These are phyloP conservation scores for Exophiala alcalophila DNA, from an alignment of 2,329 filamentous ascomycete genomes.

Conservation along the genomic window DNA sequence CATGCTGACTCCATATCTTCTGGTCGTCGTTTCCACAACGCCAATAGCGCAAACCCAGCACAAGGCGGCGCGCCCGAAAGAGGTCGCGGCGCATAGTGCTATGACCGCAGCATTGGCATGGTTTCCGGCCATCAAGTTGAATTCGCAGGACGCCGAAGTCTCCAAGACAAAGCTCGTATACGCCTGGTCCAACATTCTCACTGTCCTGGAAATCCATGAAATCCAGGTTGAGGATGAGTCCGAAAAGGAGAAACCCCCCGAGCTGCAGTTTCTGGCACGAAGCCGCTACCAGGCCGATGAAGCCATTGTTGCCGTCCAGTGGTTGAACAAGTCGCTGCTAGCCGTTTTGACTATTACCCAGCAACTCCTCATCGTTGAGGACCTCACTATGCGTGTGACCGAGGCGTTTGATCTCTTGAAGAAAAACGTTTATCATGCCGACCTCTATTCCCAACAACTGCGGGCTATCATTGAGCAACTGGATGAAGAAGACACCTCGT, in stretches of 20 bases:
- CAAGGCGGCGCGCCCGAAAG: slow-evolving; percentile 86
- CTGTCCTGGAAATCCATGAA: slow-evolving; percentile 83
- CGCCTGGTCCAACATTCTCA: slow-evolving; percentile 98
- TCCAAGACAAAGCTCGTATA: slow-evolving; percentile 84
- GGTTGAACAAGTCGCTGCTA: slow-evolving; percentile 90
- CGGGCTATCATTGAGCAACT: slow-evolving; percentile 80
- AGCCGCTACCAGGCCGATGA: slow-evolving; percentile 93
- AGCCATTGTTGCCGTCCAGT: slow-evolving; percentile 92
- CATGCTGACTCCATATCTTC: slow-evolving; percentile 88
- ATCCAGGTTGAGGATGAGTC: slow-evolving; percentile 54
- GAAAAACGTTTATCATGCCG: slow-evolving; percentile 86
- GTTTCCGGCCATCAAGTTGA: slow-evolving; percentile 94
- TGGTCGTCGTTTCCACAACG: slow-evolving; percentile 96
- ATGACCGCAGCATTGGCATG: slow-evolving; percentile 93
- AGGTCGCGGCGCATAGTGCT: slow-evolving; percentile 82
- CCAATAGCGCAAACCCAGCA: slow-evolving; percentile 95
- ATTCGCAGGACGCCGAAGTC: slow-evolving; percentile 65
- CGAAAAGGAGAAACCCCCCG: slow-evolving; percentile 73
- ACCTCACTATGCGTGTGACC: slow-evolving; percentile 82
- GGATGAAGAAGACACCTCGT: slow-evolving; percentile 78
- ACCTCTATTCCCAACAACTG: slow-evolving; percentile 85
- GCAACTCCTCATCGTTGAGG: slow-evolving; percentile 86
- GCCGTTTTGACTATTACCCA: slow-evolving; percentile 93
- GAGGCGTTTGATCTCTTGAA: slow-evolving; percentile 90
- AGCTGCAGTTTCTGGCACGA: slow-evolving; percentile 74